Base-by-base conservation (phyloP, 208 protist species). In the Trypanosoma melophagium region DNA sequence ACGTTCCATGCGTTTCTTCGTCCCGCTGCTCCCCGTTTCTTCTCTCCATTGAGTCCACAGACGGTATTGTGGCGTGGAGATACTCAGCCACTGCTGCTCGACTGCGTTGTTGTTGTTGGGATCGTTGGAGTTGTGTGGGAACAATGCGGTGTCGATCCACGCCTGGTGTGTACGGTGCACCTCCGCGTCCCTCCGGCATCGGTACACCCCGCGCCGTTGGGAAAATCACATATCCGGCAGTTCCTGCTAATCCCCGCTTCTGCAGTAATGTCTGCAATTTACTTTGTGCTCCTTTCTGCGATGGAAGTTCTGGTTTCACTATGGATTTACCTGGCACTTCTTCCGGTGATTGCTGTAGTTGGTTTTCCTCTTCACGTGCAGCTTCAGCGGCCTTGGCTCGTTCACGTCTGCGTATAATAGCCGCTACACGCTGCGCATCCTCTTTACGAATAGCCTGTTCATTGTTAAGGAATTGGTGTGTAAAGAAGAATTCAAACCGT, bases 101-200 rank as follows among this genome's bases (percentile, higher is more conserved):
- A 47, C 8, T 41, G 14, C 40, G 12, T 7, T 44, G 40, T 7
- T 12, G 12, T 7, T 44, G 40, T 14, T 7, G 40, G 40, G 12
- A 12, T 7, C 40, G 12, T 12, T 44, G 40, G 0, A 77, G 84
- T 1, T 79, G 75, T 17, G 40, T 45, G 8, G 89, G 89, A n/a
- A 95, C 80, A 38, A 89, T 72, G 53, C 89, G 89, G 62, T 95
- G 79, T 40, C 89, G 89, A 68, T 95, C 89, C n/a, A 92, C 77
- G 24, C 89, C 86, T 1, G 89, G 82, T 16, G 47, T 79, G 76
- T 95, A 95, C 14, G 60, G 40, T 5, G 68, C 74, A 19, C 74
- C 77, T 62, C 74, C 79, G 57, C 89, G 81, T 8, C 89, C 86
- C 40, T 52, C 24, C 16, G 76, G 88, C 55, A 80, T 80, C 50